Percentiles rank a stretch among this genome's conserved stretches.
phyloP scores from a whole-genome alignment of 441 rosid genomes.

The Arabidopsis lyrata region DNA sequence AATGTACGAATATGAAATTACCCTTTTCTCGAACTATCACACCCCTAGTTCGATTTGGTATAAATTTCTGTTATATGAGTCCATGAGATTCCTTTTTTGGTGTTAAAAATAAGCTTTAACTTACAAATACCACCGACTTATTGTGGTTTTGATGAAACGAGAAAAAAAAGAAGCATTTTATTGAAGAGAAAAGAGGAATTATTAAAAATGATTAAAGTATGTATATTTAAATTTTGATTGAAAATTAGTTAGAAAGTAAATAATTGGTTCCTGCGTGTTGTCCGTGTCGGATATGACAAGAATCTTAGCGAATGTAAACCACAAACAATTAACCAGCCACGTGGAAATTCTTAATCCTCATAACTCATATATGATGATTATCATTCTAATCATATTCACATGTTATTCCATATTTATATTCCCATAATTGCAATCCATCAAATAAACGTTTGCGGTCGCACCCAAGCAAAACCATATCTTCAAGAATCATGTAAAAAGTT shows the following conservation, averaged over 20 bases:
- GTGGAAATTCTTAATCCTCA: constrained; percentile 41
- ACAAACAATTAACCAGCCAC: constrained; percentile 37
- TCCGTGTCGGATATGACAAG: constrained; percentile 46
- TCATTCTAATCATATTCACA: constrained; percentile 6
- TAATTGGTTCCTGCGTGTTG: constrained; percentile 41
- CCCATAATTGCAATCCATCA: constrained; percentile 22
- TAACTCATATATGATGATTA: not conserved
- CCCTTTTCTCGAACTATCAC: not conserved
- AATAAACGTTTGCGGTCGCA: constrained; percentile 24
- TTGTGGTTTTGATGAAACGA: constrained; percentile 4
- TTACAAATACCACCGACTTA: not conserved
- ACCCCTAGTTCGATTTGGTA: constrained; percentile 23
- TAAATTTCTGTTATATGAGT: not conserved
- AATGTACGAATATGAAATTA: too few species aligned
- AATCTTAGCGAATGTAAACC: constrained; percentile 43
- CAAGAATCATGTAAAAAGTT: constrained; percentile 19
- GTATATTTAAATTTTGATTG: not conserved
- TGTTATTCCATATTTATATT: constrained; percentile 13
- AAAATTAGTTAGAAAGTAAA: constrained; percentile 28
- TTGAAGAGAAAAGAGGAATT: not conserved
- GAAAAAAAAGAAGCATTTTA: not conserved
- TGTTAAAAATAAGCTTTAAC: constrained; percentile 4
- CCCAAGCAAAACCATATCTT: constrained; percentile 22
- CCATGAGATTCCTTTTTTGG: not conserved
- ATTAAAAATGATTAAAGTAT: not conserved